Conservation (phyloP, 2,329 filamentous ascomycete genomes). For the Beauveria varroae region DNA sequence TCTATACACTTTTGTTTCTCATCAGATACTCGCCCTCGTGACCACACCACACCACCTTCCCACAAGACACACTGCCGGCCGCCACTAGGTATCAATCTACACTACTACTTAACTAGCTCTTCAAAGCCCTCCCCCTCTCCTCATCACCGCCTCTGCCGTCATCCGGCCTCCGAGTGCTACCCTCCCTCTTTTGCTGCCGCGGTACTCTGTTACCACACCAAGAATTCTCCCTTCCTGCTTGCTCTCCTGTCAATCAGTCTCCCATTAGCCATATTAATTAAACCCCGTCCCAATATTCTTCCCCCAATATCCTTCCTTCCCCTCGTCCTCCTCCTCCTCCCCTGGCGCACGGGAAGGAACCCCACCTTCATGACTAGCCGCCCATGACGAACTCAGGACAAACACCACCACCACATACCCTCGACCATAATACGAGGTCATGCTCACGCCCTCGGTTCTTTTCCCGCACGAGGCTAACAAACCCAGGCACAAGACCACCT, state of each 20-base stretch:
- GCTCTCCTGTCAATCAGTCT: too few relatives aligned
- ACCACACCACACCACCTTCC: background rate
- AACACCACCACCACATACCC: background rate
- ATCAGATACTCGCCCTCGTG: background rate
- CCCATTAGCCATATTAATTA: background rate
- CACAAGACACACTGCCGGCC: background rate
- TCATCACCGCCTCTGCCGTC: slow-evolving; percentile 6
- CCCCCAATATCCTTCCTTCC: background rate
- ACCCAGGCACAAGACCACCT: background rate
- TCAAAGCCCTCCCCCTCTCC: background rate
- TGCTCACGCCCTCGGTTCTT: background rate
- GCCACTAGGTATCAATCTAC: background rate
- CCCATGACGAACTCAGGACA: background rate
- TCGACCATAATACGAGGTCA: slow-evolving; percentile 4
- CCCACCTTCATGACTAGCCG: background rate
- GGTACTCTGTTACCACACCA: background rate
- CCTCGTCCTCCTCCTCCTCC: background rate
- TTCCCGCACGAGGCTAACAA: background rate
- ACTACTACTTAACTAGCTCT: background rate
- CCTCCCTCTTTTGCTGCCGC: background rate
- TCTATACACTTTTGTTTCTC: background rate
- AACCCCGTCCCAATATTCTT: background rate
- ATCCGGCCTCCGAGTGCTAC: slow-evolving; percentile 8
- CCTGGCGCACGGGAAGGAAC: background rate
- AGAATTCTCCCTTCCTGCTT: background rate